Evolutionary conservation across 148 eudicot species (phyloP), one percentile per base, ranked within the genome.

Genomic region (Tetragonia tetragonoides): DNA sequence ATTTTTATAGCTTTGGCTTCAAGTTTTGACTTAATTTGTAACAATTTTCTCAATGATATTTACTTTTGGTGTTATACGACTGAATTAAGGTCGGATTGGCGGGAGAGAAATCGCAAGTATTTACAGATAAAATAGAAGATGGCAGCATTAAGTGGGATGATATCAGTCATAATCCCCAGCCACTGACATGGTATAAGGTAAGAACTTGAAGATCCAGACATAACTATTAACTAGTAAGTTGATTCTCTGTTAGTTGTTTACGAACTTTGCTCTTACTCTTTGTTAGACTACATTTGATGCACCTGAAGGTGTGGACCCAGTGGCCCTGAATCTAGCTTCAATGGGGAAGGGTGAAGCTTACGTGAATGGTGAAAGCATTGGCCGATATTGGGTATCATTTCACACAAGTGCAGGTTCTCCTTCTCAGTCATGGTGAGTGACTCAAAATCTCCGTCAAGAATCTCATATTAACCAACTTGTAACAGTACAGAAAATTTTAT

Each of bases 311-410:
- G 37, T 28, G 54, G 81, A 86, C 59, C 91, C 93, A 0, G 78
- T 86, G 16, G 90, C 81, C 7, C 46, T 90, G 66, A 80, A 84
- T 71, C 87, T 89, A 40, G 87, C 84, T 56, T 80, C 87, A 18
- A 86, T 90, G 89, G 93, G 93, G 28, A 90, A 90, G 82, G 93
- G 93, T 23, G 87, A 88, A 79, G 88, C 82, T 46, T 90, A 89
- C 89, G 69, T 90, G 5, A 90, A 90, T 64, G 91, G 91, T 59
- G 84, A 88, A 72, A 90, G 91, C 69, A 83, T 90, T 37, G 91
- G 93, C 18, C 81, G 91, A 49, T 90, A 90, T 80, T 90, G 93
- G 93, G 76, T 85, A 37, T 87, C 92, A 60, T 85, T 83, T 72
- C 85, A 3, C 37, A 85, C 81, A 7, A 69, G 83, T 53, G 57